Evolutionary conservation across 2,329 filamentous ascomycete genomes (phyloP).

Genomic region (Didymella exigua): DNA sequence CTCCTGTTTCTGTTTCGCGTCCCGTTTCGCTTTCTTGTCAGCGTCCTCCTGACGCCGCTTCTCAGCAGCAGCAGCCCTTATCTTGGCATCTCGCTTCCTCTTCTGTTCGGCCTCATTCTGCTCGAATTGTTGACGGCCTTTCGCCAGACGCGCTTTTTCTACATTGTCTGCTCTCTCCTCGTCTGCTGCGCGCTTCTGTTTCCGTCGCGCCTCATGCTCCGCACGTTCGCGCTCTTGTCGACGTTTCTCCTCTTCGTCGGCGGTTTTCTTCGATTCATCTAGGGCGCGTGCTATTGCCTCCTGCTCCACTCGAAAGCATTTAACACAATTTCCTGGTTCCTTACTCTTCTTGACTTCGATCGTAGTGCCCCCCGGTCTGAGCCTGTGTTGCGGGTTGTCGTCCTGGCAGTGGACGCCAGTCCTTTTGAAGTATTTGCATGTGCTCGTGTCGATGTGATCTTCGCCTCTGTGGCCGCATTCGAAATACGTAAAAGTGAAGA

Average conservation of each 20-base stretch:
- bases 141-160: slow-evolving; percentile 1
- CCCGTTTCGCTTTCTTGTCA: not conserved
- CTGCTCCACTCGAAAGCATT: slow-evolving; percentile 12
- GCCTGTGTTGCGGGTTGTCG: slow-evolving; percentile 20
- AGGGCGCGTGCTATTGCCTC: not conserved
- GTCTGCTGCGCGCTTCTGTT: not conserved
- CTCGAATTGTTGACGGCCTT: not conserved
- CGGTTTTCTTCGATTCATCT: not conserved
- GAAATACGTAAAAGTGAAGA: slow-evolving; percentile 25
- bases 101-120: not conserved
- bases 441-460: slow-evolving; percentile 25
- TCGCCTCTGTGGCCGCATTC: slow-evolving; percentile 29
- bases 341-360: not conserved
- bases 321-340: slow-evolving; percentile 19
- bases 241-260: not conserved
- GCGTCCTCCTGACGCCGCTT: not conserved
- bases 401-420: slow-evolving; percentile 24
- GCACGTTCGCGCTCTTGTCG: not conserved
- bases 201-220: not conserved
- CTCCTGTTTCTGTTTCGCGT: not conserved
- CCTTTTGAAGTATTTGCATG: slow-evolving; percentile 22
- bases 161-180: not conserved
- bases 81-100: not conserved
- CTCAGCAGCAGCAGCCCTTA: not conserved
- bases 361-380: not conserved